Evolutionary conservation across 768 basidiomycete genomes (phyloP).

Genomic region (Amanita subjunquillea): DNA sequence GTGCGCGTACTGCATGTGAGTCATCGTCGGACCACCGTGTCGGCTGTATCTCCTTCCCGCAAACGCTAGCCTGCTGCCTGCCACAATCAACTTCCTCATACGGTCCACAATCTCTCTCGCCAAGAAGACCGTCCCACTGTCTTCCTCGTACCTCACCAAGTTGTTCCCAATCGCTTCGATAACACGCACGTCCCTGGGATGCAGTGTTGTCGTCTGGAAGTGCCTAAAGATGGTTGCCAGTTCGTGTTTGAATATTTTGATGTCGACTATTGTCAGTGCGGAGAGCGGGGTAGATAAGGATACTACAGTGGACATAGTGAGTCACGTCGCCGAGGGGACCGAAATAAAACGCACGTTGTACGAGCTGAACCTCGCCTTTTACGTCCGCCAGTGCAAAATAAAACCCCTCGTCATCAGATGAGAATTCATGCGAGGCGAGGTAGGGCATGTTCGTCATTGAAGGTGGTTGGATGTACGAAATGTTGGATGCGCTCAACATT

Average conservation of each 20-base stretch:
- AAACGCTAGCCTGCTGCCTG: not conserved
- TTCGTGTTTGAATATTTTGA: slow-evolving; percentile 51
- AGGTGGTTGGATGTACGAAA: not conserved
- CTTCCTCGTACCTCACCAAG: slow-evolving; percentile 44
- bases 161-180: slow-evolving; percentile 40
- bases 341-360: slow-evolving; percentile 51
- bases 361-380: slow-evolving; percentile 40
- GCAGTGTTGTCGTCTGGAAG: slow-evolving; percentile 30
- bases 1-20: not conserved
- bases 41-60: not conserved
- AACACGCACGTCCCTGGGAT: slow-evolving; percentile 40
- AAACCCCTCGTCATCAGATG: slow-evolving; percentile 10
- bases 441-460: slow-evolving; percentile 19
- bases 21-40: not conserved
- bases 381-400: slow-evolving; percentile 51
- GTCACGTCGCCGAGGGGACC: slow-evolving; percentile 3
- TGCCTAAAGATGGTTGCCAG: slow-evolving; percentile 58
- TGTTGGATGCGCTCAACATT: not conserved
- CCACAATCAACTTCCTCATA: slow-evolving; percentile 25
- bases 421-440: slow-evolving; percentile 8
- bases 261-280: slow-evolving; percentile 33
- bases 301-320: slow-evolving; percentile 15
- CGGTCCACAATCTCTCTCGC: slow-evolving; percentile 39
- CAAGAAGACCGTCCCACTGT: slow-evolving; percentile 48
- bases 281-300: slow-evolving; percentile 30